Evolutionary conservation across 2,329 filamentous ascomycete species (phyloP).

Genomic region (Colletotrichum orchidophilum): DNA sequence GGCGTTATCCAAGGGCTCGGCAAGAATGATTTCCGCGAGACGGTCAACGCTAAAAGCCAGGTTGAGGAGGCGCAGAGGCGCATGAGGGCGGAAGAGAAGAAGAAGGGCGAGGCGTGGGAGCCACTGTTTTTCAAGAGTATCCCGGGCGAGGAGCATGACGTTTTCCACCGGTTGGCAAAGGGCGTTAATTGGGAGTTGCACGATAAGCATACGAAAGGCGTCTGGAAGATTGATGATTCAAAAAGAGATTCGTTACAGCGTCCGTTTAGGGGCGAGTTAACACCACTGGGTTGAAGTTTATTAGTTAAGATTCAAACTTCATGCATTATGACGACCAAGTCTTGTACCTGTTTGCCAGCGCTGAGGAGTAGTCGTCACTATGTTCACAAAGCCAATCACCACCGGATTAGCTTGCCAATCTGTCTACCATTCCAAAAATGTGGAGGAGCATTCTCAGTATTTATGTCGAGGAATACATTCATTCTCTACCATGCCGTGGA

Average conservation of each 20-base stretch:
- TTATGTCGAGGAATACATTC: too few species aligned
- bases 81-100: slow-evolving; percentile 74
- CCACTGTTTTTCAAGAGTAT: slow-evolving; percentile 48
- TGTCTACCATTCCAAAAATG: too few species aligned
- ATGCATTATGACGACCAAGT: background rate
- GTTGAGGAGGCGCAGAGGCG: slow-evolving; percentile 86
- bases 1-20: slow-evolving; percentile 78
- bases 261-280: slow-evolving; percentile 45
- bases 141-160: slow-evolving; percentile 38
- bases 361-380: too few species aligned
- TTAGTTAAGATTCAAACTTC: background rate
- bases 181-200: slow-evolving; percentile 42
- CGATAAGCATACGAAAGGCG: slow-evolving; percentile 48
- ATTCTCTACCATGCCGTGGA: too few species aligned
- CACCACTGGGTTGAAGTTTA: slow-evolving; percentile 40
- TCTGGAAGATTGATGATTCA: slow-evolving; percentile 46
- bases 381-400: too few species aligned
- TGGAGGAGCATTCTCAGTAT: too few species aligned
- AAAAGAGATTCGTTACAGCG: slow-evolving; percentile 38
- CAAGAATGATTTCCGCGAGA: slow-evolving; percentile 79
- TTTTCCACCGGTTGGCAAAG: slow-evolving; percentile 44
- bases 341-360: too few species aligned
- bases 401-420: too few species aligned
- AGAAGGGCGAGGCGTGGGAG: slow-evolving; percentile 52
- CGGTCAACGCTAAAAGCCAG: slow-evolving; percentile 76